Evolutionary conservation across 192 early-diverging fungal genomes (phyloP).

Genomic region (Coemansia sp.): DNA sequence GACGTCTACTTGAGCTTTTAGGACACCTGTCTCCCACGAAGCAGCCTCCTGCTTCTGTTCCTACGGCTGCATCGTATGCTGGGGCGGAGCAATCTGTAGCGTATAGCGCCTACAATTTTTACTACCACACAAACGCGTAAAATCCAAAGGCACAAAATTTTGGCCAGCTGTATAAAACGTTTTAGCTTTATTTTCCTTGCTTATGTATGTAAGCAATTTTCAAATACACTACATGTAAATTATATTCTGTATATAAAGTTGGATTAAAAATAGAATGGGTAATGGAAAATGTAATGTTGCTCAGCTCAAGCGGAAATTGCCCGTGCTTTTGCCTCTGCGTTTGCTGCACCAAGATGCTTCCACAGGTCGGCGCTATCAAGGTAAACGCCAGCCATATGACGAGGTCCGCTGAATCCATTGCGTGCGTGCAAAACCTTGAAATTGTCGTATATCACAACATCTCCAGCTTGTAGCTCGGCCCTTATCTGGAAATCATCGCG

Average conservation of each 20-base stretch:
- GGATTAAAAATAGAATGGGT: no score
- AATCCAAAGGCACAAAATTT: neutral
- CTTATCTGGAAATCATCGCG: slow-evolving; percentile 53
- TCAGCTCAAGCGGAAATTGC: neutral
- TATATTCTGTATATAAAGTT: no score
- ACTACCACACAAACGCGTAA: neutral
- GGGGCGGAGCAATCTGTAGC: neutral
- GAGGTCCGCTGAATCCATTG: slow-evolving; percentile 49
- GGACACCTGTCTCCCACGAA: neutral
- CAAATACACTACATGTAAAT: neutral
- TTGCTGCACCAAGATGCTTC: slow-evolving; percentile 40
- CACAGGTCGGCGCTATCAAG: slow-evolving; percentile 41
- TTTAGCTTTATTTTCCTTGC: no score
- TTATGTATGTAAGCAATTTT: neutral
- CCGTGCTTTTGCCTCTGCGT: neutral
- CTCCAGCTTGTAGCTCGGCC: slow-evolving; percentile 42
- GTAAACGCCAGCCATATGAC: slow-evolving; percentile 55
- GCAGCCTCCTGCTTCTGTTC: neutral
- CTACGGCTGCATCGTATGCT: no score
- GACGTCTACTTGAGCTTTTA: neutral
- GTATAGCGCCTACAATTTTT: neutral
- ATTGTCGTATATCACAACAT: slow-evolving; percentile 56
- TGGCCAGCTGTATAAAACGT: neutral
- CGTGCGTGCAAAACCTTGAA: slow-evolving; percentile 53
- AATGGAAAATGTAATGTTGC: neutral